A percentile compares a stretch with the other conserved stretches of the same genome.
Conservation (phyloP, 2,329 filamentous ascomycete species). For the Geosmithia putterillii region DNA sequence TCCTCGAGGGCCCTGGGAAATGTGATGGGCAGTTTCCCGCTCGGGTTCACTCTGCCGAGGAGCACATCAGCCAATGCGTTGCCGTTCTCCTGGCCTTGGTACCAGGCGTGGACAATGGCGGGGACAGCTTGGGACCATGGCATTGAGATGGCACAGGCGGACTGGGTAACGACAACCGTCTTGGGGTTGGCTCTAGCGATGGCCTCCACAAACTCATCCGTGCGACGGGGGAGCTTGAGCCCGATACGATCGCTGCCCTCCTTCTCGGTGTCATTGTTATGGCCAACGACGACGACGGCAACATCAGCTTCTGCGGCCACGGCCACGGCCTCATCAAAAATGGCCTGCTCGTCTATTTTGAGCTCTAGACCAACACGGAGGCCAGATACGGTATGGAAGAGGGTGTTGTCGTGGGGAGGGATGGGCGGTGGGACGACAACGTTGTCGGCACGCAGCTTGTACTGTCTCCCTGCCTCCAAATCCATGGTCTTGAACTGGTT, state of each 20-base stretch:
- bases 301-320: constrained; percentile 46
- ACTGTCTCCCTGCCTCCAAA: constrained; percentile 5
- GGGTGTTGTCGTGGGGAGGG: constrained; percentile 9
- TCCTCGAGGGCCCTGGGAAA: constrained; percentile 54
- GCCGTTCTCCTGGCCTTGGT: constrained; percentile 63
- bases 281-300: constrained; percentile 54
- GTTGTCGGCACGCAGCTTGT: constrained; percentile 7
- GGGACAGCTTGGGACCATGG: constrained; percentile 36
- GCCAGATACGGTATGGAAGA: constrained; percentile 10
- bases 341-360: constrained; percentile 8
- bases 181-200: constrained; percentile 49
- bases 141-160: constrained; percentile 59
- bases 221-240: constrained; percentile 48
- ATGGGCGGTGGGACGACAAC: constrained; percentile 7
- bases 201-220: constrained; percentile 48
- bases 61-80: constrained; percentile 55
- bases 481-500: constrained; percentile 2
- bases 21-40: constrained; percentile 56
- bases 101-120: constrained; percentile 57
- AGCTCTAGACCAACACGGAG: constrained; percentile 6
- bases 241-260: constrained; percentile 66
- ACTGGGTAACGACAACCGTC: constrained; percentile 60
- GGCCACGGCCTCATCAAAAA: constrained; percentile 37
- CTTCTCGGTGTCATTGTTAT: constrained; percentile 65
- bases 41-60: constrained; percentile 56